phyloP scores from a whole-genome alignment of 257 asterid genomes.

The Anisodus acutangulus region DNA sequence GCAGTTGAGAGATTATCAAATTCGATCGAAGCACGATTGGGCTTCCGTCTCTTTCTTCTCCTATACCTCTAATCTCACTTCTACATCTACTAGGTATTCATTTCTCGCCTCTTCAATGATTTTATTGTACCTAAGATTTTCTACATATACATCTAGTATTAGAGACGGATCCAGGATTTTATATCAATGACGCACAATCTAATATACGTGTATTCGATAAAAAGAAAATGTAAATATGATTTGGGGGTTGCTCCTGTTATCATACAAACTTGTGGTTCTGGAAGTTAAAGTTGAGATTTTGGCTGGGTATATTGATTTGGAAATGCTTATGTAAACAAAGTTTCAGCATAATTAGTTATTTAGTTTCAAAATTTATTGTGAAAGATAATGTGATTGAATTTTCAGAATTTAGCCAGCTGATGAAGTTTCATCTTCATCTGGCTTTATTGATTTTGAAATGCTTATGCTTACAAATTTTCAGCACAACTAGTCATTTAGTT shows the following conservation, averaged over 20 bases:
- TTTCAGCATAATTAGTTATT: neutral
- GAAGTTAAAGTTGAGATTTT: neutral
- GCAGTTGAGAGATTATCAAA: slow-evolving; percentile 90
- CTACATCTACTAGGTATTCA: neutral
- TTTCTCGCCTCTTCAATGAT: neutral
- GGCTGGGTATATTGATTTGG: neutral
- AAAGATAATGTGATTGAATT: neutral
- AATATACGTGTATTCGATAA: too few relatives aligned
- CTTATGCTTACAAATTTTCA: neutral
- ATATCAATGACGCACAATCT: neutral
- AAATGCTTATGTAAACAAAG: neutral
- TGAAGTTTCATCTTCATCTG: neutral
- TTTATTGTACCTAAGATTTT: neutral
- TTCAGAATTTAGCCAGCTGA: too few relatives aligned
- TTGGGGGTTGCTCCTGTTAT: neutral
- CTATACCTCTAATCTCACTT: slow-evolving; percentile 59
- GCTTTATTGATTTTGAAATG: neutral
- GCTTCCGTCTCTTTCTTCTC: slow-evolving; percentile 82
- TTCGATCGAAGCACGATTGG: slow-evolving; percentile 89
- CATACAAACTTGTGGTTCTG: neutral
- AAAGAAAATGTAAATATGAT: too few relatives aligned
- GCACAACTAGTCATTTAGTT: neutral
- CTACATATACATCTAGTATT: neutral
- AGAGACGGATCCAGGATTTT: neutral
- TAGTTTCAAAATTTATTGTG: neutral